phyloP scores from a whole-genome alignment of 2,329 filamentous ascomycete species.

The Coleophoma crateriformis region DNA sequence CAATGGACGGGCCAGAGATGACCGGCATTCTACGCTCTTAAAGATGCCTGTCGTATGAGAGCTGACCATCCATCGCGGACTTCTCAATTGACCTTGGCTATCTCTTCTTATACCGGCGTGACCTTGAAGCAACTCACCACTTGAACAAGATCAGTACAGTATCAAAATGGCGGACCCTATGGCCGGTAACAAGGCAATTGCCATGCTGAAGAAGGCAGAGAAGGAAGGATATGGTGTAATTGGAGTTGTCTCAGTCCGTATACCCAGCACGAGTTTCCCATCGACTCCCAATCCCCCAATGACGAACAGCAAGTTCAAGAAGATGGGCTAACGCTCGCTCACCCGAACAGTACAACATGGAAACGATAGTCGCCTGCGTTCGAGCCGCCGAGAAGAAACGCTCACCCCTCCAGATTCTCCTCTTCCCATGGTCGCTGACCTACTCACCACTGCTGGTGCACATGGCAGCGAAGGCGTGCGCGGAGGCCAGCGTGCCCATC shows the following conservation, averaged over 20 bases:
- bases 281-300: too few species aligned
- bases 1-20: too few species aligned
- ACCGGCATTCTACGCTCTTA: too few species aligned
- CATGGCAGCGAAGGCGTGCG: conserved; percentile 48
- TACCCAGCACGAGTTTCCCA: neutral
- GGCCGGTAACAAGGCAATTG: conserved; percentile 30
- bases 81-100: too few species aligned
- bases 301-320: too few species aligned
- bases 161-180: conserved; percentile 9
- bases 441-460: conserved; percentile 52
- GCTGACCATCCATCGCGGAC: too few species aligned
- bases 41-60: too few species aligned
- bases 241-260: conserved; percentile 38
- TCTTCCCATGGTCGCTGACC: conserved; percentile 66
- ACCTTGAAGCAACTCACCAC: too few species aligned
- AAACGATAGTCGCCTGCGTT: conserved; percentile 63
- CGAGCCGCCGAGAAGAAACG: conserved; percentile 61
- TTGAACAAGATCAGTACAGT: too few species aligned
- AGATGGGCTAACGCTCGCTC: conserved; percentile 13
- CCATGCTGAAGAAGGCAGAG: conserved; percentile 37
- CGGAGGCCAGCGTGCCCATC: conserved; percentile 50
- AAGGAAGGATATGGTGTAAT: conserved; percentile 49
- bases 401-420: conserved; percentile 62
- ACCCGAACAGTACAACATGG: conserved; percentile 59
- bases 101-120: too few species aligned